phyloP scores from a whole-genome alignment of 202 grass and related monocot species.

The Tripidium arundinaceum region DNA sequence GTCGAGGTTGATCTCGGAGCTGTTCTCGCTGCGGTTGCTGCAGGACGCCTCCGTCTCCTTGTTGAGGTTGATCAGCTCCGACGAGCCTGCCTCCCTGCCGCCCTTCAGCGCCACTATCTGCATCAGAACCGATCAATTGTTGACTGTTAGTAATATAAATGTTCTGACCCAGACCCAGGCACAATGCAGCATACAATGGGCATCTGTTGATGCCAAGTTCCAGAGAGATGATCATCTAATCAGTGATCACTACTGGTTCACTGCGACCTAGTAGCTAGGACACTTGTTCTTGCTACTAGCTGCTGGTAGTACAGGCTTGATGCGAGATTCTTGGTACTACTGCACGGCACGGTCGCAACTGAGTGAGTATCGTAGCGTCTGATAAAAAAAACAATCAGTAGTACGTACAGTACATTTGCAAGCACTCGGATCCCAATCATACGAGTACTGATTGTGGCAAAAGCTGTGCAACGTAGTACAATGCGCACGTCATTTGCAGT shows the following conservation, averaged over 20 bases:
- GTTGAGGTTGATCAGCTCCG: slow-evolving; percentile 95
- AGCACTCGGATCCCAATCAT: slow-evolving; percentile 14
- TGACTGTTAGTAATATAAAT: no score
- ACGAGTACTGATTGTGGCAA: slow-evolving; percentile 23
- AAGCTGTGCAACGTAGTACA: background rate
- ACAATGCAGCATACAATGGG: no score
- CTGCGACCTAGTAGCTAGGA: no score
- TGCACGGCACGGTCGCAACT: background rate
- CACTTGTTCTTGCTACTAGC: background rate
- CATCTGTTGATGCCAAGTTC: no score
- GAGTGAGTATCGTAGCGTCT: background rate
- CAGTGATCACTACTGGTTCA: no score
- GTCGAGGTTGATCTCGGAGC: slow-evolving; percentile 98
- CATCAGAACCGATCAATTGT: no score
- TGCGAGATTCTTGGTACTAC: background rate
- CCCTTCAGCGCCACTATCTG: no score
- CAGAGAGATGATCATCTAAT: no score
- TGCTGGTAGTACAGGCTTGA: background rate
- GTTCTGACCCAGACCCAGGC: no score
- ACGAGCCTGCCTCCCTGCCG: no score
- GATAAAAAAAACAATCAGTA: background rate
- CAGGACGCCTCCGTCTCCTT: slow-evolving; percentile 99
- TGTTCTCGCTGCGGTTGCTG: slow-evolving; percentile 97
- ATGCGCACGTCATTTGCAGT: slow-evolving; percentile 27
- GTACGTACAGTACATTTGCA: background rate